Conservation (phyloP, 2,329 filamentous ascomycete genomes). For the Trichothecium sympodiale region DNA sequence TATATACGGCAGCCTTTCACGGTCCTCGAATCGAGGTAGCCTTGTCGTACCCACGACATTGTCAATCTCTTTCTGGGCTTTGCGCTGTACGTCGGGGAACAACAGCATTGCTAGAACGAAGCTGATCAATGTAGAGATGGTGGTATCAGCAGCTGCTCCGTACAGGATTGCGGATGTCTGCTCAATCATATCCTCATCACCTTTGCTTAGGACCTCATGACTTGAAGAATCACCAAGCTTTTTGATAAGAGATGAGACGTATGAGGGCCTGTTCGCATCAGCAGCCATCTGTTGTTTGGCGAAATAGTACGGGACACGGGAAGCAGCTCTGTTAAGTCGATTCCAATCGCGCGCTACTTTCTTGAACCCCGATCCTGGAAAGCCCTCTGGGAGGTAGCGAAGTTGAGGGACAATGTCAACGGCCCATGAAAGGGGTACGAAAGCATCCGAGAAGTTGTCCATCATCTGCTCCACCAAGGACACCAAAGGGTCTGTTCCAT, state of each 20-base stretch:
- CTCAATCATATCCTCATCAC: constrained; percentile 6
- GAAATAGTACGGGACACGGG: constrained; percentile 11
- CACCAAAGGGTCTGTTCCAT: constrained; percentile 8
- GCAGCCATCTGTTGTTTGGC: constrained; percentile 9
- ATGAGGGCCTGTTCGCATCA: neutral
- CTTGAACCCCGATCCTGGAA: constrained; percentile 13
- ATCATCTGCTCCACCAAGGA: constrained; percentile 11
- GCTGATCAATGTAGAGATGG: constrained; percentile 8
- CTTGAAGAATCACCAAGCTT: too few species aligned
- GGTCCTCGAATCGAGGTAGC: constrained; percentile 16
- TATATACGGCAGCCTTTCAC: constrained; percentile 17
- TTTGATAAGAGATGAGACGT: constrained; percentile 6
- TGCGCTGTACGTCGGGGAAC: constrained; percentile 9
- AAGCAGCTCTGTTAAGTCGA: constrained; percentile 6
- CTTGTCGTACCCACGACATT: constrained; percentile 10
- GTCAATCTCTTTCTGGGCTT: constrained; percentile 2
- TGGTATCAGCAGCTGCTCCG: constrained; percentile 11
- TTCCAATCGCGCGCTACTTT: constrained; percentile 11
- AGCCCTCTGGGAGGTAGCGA: constrained; percentile 5
- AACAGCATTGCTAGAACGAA: constrained; percentile 15
- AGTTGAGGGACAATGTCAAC: constrained; percentile 12
- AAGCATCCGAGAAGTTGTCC: constrained; percentile 10
- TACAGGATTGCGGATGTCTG: constrained; percentile 10
- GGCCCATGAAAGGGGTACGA: constrained; percentile 10
- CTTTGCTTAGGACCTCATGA: neutral